Conservation (phyloP, 495 filamentous ascomycete genomes). For the Neurospora pannonica region DNA sequence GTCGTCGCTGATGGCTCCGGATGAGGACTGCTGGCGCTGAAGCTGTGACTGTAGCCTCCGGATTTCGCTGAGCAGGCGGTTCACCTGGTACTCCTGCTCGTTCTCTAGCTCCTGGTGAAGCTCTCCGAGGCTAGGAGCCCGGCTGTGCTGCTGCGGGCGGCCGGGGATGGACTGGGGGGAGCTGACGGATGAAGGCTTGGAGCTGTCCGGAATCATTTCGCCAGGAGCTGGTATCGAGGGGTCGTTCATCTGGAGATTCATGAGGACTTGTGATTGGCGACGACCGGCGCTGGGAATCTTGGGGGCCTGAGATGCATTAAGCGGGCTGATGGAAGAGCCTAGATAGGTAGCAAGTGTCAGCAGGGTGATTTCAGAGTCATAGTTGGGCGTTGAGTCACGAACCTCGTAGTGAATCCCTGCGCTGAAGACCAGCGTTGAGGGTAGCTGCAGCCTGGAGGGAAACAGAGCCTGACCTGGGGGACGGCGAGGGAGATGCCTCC, state of each 20-base stretch:
- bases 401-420: slow-evolving; percentile 50
- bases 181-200: slow-evolving; percentile 34
- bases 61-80: slow-evolving; percentile 83
- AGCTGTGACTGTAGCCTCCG: slow-evolving; percentile 77
- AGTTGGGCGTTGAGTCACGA: slow-evolving; percentile 3
- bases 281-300: slow-evolving; percentile 48
- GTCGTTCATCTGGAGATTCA: slow-evolving; percentile 68
- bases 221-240: slow-evolving; percentile 50
- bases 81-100: slow-evolving; percentile 94
- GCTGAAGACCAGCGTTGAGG: slow-evolving; percentile 60
- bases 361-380: neutral
- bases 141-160: slow-evolving; percentile 54
- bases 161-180: slow-evolving; percentile 44
- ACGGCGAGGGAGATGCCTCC: slow-evolving; percentile 39
- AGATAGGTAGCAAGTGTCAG: slow-evolving; percentile 8
- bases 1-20: slow-evolving; percentile 54
- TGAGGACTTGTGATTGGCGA: slow-evolving; percentile 58
- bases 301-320: slow-evolving; percentile 33
- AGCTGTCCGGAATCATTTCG: slow-evolving; percentile 47
- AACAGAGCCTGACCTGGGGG: slow-evolving; percentile 49
- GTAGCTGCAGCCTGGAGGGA: slow-evolving; percentile 60
- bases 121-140: slow-evolving; percentile 79
- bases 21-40: slow-evolving; percentile 41
- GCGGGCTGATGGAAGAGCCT: slow-evolving; percentile 48
- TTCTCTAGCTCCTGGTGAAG: slow-evolving; percentile 91